Evolutionary conservation across 2,329 filamentous ascomycete species (phyloP).

Genomic region (Corinectria fuckeliana): DNA sequence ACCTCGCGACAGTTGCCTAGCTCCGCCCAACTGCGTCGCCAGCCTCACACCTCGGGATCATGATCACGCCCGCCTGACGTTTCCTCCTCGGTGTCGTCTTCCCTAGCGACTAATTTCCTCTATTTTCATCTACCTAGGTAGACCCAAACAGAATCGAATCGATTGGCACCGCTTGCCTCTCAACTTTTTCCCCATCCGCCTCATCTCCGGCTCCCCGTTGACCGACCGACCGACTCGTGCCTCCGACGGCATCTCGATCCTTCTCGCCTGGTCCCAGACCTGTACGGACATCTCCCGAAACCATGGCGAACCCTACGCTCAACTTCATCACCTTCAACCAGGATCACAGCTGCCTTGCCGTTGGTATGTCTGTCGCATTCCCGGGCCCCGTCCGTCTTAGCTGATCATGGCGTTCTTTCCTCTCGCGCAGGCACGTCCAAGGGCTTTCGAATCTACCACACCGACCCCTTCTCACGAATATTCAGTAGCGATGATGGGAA

Average conservation of each 20-base stretch:
- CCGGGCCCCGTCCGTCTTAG: conserved; percentile 11
- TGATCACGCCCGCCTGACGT: conserved; percentile 20
- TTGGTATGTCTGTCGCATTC: conserved; percentile 66
- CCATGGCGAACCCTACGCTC: conserved; percentile 75
- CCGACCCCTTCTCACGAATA: conserved; percentile 93
- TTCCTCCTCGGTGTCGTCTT: conserved; percentile 8
- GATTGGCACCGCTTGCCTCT: neutral
- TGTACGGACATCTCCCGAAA: conserved; percentile 26
- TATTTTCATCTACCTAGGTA: neutral
- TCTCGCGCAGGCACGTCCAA: conserved; percentile 75
- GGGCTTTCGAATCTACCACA: conserved; percentile 96
- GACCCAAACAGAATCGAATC: conserved; percentile 1
- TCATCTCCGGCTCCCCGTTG: neutral
- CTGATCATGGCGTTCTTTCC: conserved; percentile 11
- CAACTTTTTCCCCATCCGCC: neutral
- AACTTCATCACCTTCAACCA: conserved; percentile 99
- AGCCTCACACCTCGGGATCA: conserved; percentile 19
- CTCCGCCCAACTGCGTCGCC: conserved; percentile 15
- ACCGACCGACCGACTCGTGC: neutral
- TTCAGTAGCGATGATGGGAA: conserved; percentile 95
- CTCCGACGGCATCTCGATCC: neutral
- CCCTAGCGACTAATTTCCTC: neutral
- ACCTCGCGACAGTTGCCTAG: conserved; percentile 33
- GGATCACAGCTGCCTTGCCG: conserved; percentile 95
- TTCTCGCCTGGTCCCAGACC: neutral